A percentile compares a stretch with the other conserved stretches of the same genome.
phyloP scores from a whole-genome alignment of 1,284 basidiomycete species.

The Austroboletus olivaceoglutinosus region DNA sequence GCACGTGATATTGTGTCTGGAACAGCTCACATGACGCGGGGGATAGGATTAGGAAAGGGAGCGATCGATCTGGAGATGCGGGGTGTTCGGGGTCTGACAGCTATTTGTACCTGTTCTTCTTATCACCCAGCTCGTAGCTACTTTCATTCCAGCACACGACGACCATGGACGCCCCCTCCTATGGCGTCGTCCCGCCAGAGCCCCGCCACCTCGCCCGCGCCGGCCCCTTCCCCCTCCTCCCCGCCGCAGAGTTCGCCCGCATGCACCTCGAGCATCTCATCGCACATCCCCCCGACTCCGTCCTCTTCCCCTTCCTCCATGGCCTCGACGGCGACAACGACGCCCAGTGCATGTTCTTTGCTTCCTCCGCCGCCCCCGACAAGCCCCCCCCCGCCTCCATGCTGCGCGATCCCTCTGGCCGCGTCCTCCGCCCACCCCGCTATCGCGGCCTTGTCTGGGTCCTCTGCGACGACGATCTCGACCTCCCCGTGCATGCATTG shows the following conservation, averaged over 20 bases:
- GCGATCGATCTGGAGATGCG: slow-evolving; percentile 23
- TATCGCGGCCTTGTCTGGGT: slow-evolving; percentile 75
- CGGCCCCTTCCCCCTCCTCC: slow-evolving; percentile 37
- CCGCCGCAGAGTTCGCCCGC: slow-evolving; percentile 53
- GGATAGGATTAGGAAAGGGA: slow-evolving; percentile 9
- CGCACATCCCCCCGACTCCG: slow-evolving; percentile 68
- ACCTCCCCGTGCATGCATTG: slow-evolving; percentile 22
- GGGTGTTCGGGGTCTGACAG: slow-evolving; percentile 17
- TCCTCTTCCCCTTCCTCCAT: slow-evolving; percentile 82
- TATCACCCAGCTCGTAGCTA: slow-evolving; percentile 9
- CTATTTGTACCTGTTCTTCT: slow-evolving; percentile 28
- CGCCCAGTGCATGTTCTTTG: slow-evolving; percentile 77
- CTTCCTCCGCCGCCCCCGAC: slow-evolving; percentile 30
- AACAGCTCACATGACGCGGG: slow-evolving; percentile 20
- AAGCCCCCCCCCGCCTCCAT: slow-evolving; percentile 20
- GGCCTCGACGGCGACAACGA: slow-evolving; percentile 77
- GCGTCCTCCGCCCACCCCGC: slow-evolving; percentile 36
- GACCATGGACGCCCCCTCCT: slow-evolving; percentile 14
- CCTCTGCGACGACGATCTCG: slow-evolving; percentile 63
- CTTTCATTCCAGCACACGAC: slow-evolving; percentile 5
- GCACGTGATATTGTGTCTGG: slow-evolving; percentile 26
- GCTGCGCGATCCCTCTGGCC: slow-evolving; percentile 23
- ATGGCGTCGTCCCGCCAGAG: slow-evolving; percentile 41
- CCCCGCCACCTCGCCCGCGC: slow-evolving; percentile 20
- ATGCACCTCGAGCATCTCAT: slow-evolving; percentile 64